A percentile compares a stretch with the other conserved stretches of the same genome.
Evolutionary conservation across 495 filamentous ascomycete species (phyloP).

Genomic region (Tuber microsphaerosporum): DNA sequence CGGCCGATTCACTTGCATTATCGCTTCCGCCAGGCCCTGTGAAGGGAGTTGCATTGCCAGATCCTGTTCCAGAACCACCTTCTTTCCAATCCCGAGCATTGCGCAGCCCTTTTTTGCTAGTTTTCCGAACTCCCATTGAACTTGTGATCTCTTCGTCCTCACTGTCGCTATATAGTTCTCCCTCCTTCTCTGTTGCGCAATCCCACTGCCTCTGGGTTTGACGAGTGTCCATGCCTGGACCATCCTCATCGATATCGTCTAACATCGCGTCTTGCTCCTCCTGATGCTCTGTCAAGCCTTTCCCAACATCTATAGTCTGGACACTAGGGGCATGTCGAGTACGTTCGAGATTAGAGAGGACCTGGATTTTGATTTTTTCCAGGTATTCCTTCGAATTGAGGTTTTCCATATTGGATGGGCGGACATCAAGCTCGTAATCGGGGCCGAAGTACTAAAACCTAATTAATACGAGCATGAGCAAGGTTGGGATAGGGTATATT

Average conservation of each 20-base stretch:
- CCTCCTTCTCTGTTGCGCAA: slow-evolving; percentile 61
- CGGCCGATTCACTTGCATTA: slow-evolving; percentile 61
- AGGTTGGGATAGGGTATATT: slow-evolving; percentile 3
- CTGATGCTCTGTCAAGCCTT: slow-evolving; percentile 57
- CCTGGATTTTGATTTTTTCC: slow-evolving; percentile 84
- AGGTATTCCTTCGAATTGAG: slow-evolving; percentile 91
- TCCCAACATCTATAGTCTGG: slow-evolving; percentile 91
- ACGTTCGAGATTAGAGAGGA: slow-evolving; percentile 86
- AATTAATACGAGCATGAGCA: slow-evolving; percentile 39
- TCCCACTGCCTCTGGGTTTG: slow-evolving; percentile 81
- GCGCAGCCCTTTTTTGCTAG: slow-evolving; percentile 53
- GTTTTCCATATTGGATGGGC: slow-evolving; percentile 98
- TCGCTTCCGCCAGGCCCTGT: slow-evolving; percentile 29
- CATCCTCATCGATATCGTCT: slow-evolving; percentile 81
- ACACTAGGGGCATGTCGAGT: slow-evolving; percentile 86
- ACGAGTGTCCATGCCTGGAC: slow-evolving; percentile 72
- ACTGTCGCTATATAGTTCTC: slow-evolving; percentile 70
- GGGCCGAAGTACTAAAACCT: slow-evolving; percentile 80
- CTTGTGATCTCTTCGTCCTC: slow-evolving; percentile 82
- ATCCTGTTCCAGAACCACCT: slow-evolving; percentile 58
- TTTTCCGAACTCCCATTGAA: slow-evolving; percentile 63
- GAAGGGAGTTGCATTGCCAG: slow-evolving; percentile 54
- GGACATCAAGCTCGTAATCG: slow-evolving; percentile 91
- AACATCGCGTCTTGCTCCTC: slow-evolving; percentile 84
- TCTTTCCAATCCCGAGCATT: slow-evolving; percentile 37